Conservation (phyloP, 2,329 filamentous ascomycete genomes). For the Trichoderma simmonsii region DNA sequence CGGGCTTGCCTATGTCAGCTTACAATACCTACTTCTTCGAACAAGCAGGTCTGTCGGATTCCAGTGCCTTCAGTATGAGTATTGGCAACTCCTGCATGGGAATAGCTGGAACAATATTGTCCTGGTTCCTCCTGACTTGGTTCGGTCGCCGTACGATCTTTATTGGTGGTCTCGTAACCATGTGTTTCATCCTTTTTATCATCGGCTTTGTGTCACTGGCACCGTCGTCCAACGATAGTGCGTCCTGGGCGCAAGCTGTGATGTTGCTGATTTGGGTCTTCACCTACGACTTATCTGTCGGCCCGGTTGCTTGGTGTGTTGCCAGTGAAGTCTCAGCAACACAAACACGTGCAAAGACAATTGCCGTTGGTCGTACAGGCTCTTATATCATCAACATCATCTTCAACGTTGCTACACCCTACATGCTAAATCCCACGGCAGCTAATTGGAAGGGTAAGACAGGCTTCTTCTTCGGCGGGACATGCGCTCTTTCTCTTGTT, state of each 20-base stretch:
- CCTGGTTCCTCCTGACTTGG: neutral
- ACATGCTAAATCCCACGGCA: neutral
- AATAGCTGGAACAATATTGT: neutral
- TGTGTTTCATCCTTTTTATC: neutral
- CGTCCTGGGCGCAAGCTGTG: neutral
- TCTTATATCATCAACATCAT: neutral
- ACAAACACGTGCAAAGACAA: neutral
- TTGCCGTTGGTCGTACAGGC: neutral
- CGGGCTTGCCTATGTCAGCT: neutral
- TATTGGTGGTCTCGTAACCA: neutral
- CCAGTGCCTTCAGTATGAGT: neutral
- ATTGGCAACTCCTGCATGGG: neutral
- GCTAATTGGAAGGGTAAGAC: neutral
- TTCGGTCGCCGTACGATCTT: neutral
- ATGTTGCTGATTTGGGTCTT: neutral
- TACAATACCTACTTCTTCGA: neutral
- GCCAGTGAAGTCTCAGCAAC: neutral
- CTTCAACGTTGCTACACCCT: neutral
- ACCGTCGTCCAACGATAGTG: neutral
- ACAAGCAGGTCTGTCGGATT: neutral
- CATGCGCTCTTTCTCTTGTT: slow-evolving; percentile 29
- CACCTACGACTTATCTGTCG: neutral
- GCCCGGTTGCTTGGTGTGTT: neutral
- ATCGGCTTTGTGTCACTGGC: neutral
- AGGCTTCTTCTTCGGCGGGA: slow-evolving; percentile 23